Percentiles rank a stretch among this genome's conserved stretches.
These are phyloP conservation scores for Lactarius indigo DNA, from an alignment of 768 basidiomycete genomes.

Conservation along the genomic window DNA sequence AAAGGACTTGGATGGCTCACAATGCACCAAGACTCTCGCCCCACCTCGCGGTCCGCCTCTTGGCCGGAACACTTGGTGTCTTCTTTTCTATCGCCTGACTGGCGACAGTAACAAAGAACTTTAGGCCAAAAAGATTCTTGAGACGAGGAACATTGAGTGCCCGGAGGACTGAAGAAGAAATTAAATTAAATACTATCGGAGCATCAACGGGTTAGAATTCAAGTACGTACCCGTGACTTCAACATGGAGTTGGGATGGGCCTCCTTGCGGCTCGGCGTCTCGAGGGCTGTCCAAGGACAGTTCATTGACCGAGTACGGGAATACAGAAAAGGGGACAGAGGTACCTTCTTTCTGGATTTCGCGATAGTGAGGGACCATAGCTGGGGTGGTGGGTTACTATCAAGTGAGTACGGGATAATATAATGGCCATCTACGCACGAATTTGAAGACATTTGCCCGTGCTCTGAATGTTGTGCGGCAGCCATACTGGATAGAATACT, in stretches of 20 bases:
- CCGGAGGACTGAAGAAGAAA: background rate
- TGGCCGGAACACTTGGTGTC: background rate
- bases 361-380: background rate
- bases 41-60: background rate
- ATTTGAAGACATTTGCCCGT: background rate
- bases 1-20: background rate
- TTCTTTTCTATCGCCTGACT: background rate
- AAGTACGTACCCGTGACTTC: background rate
- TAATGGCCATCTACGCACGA: background rate
- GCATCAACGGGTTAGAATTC: background rate
- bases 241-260: background rate
- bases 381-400: background rate
- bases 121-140: background rate
- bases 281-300: background rate
- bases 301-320: background rate
- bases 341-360: background rate
- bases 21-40: background rate
- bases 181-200: background rate
- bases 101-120: background rate
- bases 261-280: background rate
- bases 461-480: background rate
- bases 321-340: background rate
- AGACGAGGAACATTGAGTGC: background rate
- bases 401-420: background rate
- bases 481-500: background rate